Base-by-base conservation (phyloP, 164 flowering plant species). In the Umbellularia californica region DNA sequence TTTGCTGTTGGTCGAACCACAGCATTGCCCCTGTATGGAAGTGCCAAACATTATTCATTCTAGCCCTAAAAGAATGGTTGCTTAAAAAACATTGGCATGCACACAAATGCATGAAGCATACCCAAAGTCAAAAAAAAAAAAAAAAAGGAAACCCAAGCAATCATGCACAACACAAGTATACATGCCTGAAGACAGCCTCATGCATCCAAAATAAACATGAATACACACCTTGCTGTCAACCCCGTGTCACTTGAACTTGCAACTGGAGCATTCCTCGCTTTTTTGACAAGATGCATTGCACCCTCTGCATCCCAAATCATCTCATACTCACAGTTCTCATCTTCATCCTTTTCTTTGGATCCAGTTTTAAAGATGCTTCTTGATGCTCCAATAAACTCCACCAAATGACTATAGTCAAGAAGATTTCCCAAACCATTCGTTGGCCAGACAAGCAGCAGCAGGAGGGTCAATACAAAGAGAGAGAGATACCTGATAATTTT, bases 281-380 rank as follows among this genome's bases (percentile, higher is more conserved):
- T 95, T 80, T 85, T 91, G 71, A 95, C 81, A 35, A 93, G 89
- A 81, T 93, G 97, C 95, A 93, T 90, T 2, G 88, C 77, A 63
- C 97, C 97, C 81, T 95, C 99, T 50, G 97, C 95, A 85, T 90
- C 97, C 99, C 99, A 95, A 24, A 93, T 76, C 94, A 86, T 87
- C 80, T 95, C 99, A 77, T 88, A 95, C 67, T 91, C 97, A 79
- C 87, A 87, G 70, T 81, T 77, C 35, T 88, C 92, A 83, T 92
- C 94, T 73, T 92, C 97, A 79, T 83, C 84, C 82, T 95, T 93
- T 81, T 88, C 93, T 79, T 92, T 94, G 50, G 74, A 72, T 28
- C 76, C 81, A 70, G 72, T 72, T 28, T 75, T 80, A 13, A 80
- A 81, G 79, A 63, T 77, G 62, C 68, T 70, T 51, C 74, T 78